A percentile compares a stretch with the other conserved stretches of the same genome.
These are phyloP conservation scores for Neltuma alba DNA, from an alignment of 306 rosid species.

Conservation along the genomic window DNA sequence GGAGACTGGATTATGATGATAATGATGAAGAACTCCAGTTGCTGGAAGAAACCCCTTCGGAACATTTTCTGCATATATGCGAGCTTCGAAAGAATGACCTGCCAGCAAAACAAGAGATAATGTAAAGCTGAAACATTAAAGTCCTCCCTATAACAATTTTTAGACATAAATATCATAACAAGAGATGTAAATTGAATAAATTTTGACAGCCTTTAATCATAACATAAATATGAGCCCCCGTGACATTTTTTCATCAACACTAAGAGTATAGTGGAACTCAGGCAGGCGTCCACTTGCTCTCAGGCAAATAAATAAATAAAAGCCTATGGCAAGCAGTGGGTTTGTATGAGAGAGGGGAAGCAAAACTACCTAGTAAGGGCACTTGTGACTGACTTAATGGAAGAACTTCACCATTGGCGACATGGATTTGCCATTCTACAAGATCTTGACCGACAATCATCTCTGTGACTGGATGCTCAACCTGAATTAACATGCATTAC, in stretches of 20 bases:
- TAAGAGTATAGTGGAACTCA: slow-evolving; percentile 6
- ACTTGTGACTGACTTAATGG: slow-evolving; percentile 88
- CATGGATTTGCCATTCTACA: slow-evolving; percentile 95
- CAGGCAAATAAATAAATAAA: background rate
- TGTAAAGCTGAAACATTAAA: slow-evolving; percentile 27
- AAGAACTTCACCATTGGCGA: slow-evolving; percentile 91
- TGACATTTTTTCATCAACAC: background rate
- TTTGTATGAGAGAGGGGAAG: slow-evolving; percentile 17
- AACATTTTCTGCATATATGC: slow-evolving; percentile 98
- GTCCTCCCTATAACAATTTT: slow-evolving; percentile 5
- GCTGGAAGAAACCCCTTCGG: slow-evolving; percentile 98
- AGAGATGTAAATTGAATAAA: background rate
- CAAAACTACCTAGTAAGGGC: slow-evolving; percentile 69
- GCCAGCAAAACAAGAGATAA: slow-evolving; percentile 37
- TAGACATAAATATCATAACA: slow-evolving; percentile 1
- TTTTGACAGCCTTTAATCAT: background rate
- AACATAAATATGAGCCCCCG: slow-evolving; percentile 5
- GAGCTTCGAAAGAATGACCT: slow-evolving; percentile 98
- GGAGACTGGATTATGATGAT: slow-evolving; percentile 66
- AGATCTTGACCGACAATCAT: slow-evolving; percentile 98
- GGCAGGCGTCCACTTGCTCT: background rate
- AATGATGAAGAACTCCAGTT: slow-evolving; percentile 92
- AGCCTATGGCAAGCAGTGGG: background rate
- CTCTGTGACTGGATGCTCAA: slow-evolving; percentile 99
- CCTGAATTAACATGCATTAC: slow-evolving; percentile 53